Evolutionary conservation across 768 basidiomycete genomes (phyloP).

Genomic region (Inosperma sp.): DNA sequence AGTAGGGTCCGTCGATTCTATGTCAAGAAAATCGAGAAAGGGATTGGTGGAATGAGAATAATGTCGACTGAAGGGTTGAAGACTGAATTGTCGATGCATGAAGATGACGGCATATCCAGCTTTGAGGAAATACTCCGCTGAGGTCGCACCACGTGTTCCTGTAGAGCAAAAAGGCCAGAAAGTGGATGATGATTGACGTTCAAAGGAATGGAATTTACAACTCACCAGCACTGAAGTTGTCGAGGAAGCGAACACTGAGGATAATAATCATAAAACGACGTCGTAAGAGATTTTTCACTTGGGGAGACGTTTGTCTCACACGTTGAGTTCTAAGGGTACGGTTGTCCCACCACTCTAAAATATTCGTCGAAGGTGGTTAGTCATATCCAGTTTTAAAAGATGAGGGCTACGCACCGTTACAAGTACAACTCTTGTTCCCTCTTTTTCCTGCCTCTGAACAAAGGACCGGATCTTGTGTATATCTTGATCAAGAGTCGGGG

Average conservation of each 20-base stretch:
- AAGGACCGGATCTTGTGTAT: slow-evolving; percentile 63
- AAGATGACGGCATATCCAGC: slow-evolving; percentile 97
- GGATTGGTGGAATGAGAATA: slow-evolving; percentile 98
- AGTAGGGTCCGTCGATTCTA: slow-evolving; percentile 34
- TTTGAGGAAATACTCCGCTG: slow-evolving; percentile 95
- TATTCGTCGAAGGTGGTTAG: slow-evolving; percentile 7
- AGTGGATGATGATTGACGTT: slow-evolving; percentile 7
- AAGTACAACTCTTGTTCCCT: slow-evolving; percentile 77
- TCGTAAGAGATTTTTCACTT: too few relatives aligned
- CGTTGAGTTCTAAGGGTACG: slow-evolving; percentile 96
- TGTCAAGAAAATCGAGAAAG: slow-evolving; percentile 91
- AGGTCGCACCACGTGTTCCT: slow-evolving; percentile 96
- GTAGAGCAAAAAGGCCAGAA: neutral
- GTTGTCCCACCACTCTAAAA: slow-evolving; percentile 95
- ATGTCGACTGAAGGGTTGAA: slow-evolving; percentile 95
- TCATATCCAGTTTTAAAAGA: neutral
- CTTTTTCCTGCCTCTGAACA: slow-evolving; percentile 57
- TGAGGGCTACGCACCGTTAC: slow-evolving; percentile 69
- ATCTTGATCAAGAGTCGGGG: slow-evolving; percentile 65
- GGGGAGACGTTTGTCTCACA: slow-evolving; percentile 68
- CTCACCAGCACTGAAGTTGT: slow-evolving; percentile 97
- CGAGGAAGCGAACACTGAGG: slow-evolving; percentile 90
- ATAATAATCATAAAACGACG: too few relatives aligned
- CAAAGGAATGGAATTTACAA: slow-evolving; percentile 6
- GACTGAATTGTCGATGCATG: slow-evolving; percentile 96